A percentile compares a stretch with the other conserved stretches of the same genome.
These are phyloP conservation scores for Coemansia sp. DNA, from an alignment of 192 early-diverging fungal species.

Conservation along the genomic window DNA sequence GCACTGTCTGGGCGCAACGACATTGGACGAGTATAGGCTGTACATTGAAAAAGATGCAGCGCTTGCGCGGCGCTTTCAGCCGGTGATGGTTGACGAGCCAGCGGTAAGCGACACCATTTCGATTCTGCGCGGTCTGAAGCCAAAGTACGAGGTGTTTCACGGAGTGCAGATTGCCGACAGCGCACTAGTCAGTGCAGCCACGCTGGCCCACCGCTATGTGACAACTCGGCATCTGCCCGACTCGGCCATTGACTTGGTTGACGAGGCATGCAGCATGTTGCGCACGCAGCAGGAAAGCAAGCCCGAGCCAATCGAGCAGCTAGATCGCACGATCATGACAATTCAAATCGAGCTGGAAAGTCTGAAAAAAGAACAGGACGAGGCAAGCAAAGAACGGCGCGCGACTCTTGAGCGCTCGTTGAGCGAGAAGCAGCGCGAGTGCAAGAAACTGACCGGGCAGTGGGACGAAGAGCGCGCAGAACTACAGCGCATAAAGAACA, in stretches of 20 bases:
- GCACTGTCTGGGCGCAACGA: conserved; percentile 77
- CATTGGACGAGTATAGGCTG: conserved; percentile 77
- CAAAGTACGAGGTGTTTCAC: conserved; percentile 77
- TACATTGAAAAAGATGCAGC: conserved; percentile 75
- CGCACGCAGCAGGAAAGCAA: conserved; percentile 77
- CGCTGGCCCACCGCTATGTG: conserved; percentile 73
- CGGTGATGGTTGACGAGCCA: conserved; percentile 71
- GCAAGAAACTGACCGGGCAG: conserved; percentile 55
- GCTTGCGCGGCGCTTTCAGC: conserved; percentile 75
- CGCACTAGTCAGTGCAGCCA: conserved; percentile 70
- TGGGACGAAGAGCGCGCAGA: conserved; percentile 73
- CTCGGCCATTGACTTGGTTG: conserved; percentile 80
- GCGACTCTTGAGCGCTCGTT: conserved; percentile 62
- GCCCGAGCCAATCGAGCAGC: conserved; percentile 71
- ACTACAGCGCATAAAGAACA: conserved; percentile 65
- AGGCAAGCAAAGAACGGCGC: conserved; percentile 65
- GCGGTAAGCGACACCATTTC: conserved; percentile 69
- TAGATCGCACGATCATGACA: conserved; percentile 73
- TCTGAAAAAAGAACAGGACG: conserved; percentile 75
- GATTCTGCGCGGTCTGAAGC: conserved; percentile 75
- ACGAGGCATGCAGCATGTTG: conserved; percentile 79
- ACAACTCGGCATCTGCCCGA: conserved; percentile 72
- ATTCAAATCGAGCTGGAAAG: conserved; percentile 79
- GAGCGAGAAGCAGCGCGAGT: conserved; percentile 61
- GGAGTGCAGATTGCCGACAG: conserved; percentile 76